These are phyloP conservation scores for Xenosphaeropsis pyriputrescens DNA, from an alignment of 2,329 filamentous ascomycete species.

Conservation along the genomic window DNA sequence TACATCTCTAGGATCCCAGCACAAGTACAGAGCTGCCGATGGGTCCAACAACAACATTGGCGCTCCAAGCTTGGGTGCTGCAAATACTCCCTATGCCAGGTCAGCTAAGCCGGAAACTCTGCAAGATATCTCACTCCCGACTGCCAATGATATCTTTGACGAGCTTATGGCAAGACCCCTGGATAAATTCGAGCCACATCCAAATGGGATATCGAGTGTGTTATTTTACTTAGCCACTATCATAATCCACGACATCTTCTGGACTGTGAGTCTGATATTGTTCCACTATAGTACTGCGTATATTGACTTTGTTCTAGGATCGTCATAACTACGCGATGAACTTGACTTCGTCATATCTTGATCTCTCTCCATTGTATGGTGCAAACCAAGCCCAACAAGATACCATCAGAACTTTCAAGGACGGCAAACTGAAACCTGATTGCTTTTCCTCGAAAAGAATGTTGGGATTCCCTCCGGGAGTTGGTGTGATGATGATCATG, in stretches of 20 bases:
- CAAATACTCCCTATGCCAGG: slow-evolving; percentile 51
- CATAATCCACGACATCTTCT: slow-evolving; percentile 50
- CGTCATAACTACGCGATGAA: slow-evolving; percentile 20
- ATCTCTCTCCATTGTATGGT: slow-evolving; percentile 62
- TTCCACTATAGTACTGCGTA: too few species aligned
- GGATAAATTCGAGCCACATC: slow-evolving; percentile 43
- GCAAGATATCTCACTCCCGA: slow-evolving; percentile 47
- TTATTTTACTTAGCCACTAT: slow-evolving; percentile 64
- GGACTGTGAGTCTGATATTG: slow-evolving; percentile 26
- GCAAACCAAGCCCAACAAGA: slow-evolving; percentile 35
- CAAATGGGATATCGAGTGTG: slow-evolving; percentile 59
- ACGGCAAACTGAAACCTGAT: slow-evolving; percentile 60
- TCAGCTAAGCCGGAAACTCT: slow-evolving; percentile 44
- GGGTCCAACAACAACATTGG: slow-evolving; percentile 58
- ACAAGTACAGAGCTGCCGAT: slow-evolving; percentile 51
- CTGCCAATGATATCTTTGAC: slow-evolving; percentile 49
- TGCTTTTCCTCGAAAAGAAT: slow-evolving; percentile 57
- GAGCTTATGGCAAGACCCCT: slow-evolving; percentile 37
- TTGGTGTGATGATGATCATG: slow-evolving; percentile 60
- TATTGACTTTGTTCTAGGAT: too few species aligned
- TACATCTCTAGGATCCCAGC: slow-evolving; percentile 46
- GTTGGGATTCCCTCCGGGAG: slow-evolving; percentile 56
- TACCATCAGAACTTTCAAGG: slow-evolving; percentile 44
- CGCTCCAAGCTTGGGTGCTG: slow-evolving; percentile 50
- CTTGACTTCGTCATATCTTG: slow-evolving; percentile 56